A percentile compares a stretch with the other conserved stretches of the same genome.
Evolutionary conservation across 495 filamentous ascomycete genomes (phyloP).

Genomic region (Oidiodendron maius): DNA sequence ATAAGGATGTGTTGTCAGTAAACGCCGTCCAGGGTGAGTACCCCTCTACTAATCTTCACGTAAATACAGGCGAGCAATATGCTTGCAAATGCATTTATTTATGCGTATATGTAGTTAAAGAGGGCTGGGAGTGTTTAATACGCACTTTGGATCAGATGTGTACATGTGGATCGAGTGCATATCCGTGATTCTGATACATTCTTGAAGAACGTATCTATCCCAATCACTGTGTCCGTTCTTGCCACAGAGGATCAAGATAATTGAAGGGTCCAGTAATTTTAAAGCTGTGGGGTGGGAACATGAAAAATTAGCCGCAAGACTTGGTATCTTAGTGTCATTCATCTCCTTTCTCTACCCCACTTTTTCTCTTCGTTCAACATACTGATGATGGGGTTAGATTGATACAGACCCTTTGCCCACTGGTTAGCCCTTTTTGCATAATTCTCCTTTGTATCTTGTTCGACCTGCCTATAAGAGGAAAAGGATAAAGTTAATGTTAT

Average conservation of each 20-base stretch:
- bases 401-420: slow-evolving; percentile 88
- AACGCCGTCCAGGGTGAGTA: slow-evolving; percentile 18
- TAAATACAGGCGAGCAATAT: too few relatives aligned
- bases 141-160: too few relatives aligned
- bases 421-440: slow-evolving; percentile 72
- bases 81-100: too few relatives aligned
- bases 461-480: slow-evolving; percentile 55
- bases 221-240: slow-evolving; percentile 63
- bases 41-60: slow-evolving; percentile 20
- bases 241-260: slow-evolving; percentile 65
- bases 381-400: too few relatives aligned
- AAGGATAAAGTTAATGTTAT: too few relatives aligned
- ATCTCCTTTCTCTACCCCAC: too few relatives aligned
- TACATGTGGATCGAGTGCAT: slow-evolving; percentile 66
- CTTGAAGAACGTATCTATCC: slow-evolving; percentile 66
- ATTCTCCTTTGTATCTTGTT: slow-evolving; percentile 65
- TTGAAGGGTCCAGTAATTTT: slow-evolving; percentile 63
- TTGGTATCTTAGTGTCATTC: too few relatives aligned
- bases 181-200: slow-evolving; percentile 61
- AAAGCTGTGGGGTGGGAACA: too few relatives aligned
- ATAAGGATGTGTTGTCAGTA: slow-evolving; percentile 29
- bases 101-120: too few relatives aligned
- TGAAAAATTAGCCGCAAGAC: too few relatives aligned
- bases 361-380: too few relatives aligned
- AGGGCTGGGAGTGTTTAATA: too few relatives aligned